A percentile compares a stretch with the other conserved stretches of the same genome.
Conservation (phyloP, 305 asterid genomes). For the Andrographis paniculata region DNA sequence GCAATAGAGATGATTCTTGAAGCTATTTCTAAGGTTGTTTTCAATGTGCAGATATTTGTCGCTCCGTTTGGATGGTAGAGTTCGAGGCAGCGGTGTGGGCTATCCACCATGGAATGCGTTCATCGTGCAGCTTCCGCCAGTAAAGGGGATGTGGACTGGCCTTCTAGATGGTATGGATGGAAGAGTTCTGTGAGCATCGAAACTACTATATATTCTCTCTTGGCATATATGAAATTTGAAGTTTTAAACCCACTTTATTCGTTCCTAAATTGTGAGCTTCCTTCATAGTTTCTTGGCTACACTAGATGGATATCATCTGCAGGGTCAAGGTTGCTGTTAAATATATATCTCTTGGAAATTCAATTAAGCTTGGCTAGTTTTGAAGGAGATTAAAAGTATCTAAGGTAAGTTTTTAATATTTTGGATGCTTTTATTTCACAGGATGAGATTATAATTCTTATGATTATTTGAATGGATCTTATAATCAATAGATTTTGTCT, state of each 20-base stretch:
- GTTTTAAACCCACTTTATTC: not conserved
- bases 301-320: not conserved
- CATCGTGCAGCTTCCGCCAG: conserved; percentile 66
- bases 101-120: conserved; percentile 97
- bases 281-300: not conserved
- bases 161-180: conserved; percentile 97
- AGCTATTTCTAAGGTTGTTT: conserved; percentile 12
- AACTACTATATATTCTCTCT: no score
- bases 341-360: not conserved
- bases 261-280: not conserved
- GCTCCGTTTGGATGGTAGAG: conserved; percentile 97
- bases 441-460: no score
- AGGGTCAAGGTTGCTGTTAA: not conserved
- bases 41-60: conserved; percentile 60
- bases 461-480: no score
- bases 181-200: conserved; percentile 47
- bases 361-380: not conserved
- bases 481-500: no score
- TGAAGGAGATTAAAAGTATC: no score
- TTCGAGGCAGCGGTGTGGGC: conserved; percentile 94
- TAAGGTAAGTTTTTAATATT: no score
- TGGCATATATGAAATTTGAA: not conserved
- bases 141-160: conserved; percentile 90
- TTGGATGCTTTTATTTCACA: no score
- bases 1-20: no score